phyloP scores from a whole-genome alignment of 2,329 filamentous ascomycete species.

The Nothomitra cinnamomea region DNA sequence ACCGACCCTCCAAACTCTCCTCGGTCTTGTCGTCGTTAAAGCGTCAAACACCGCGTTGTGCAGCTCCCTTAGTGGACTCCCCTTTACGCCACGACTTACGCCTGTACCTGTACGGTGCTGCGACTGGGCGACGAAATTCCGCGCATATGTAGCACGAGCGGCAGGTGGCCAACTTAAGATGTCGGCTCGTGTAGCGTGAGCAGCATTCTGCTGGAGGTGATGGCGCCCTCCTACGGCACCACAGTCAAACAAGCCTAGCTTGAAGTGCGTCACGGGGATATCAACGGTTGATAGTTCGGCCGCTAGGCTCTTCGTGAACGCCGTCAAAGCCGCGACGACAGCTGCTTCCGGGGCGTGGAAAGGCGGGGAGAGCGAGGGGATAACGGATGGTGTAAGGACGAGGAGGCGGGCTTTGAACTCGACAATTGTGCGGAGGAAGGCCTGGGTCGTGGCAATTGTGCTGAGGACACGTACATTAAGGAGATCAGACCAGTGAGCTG shows the following conservation, averaged over 20 bases:
- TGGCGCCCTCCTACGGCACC: constrained; percentile 36
- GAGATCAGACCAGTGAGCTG: constrained; percentile 71
- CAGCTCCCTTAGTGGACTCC: constrained; percentile 59
- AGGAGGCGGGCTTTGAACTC: constrained; percentile 48
- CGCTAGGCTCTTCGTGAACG: constrained; percentile 65
- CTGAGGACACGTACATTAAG: constrained; percentile 85
- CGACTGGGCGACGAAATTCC: constrained; percentile 38
- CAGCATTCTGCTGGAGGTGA: constrained; percentile 20
- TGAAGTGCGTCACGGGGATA: constrained; percentile 71
- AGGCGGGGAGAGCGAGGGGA: constrained; percentile 61
- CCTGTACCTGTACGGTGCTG: constrained; percentile 23
- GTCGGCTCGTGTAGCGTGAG: constrained; percentile 30
- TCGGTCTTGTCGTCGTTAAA: constrained; percentile 44
- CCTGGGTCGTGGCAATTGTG: constrained; percentile 74
- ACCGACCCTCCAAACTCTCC: constrained; percentile 58
- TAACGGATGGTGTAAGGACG: constrained; percentile 63
- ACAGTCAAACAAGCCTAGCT: constrained; percentile 82
- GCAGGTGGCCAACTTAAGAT: constrained; percentile 47
- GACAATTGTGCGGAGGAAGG: constrained; percentile 43
- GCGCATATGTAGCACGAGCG: constrained; percentile 42
- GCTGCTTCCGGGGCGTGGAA: constrained; percentile 77
- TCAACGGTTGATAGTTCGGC: constrained; percentile 61
- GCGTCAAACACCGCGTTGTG: constrained; percentile 86
- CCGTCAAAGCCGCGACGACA: constrained; percentile 70
- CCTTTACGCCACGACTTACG: constrained; percentile 25